phyloP scores from a whole-genome alignment of 2,329 filamentous ascomycete species.

The Beauveria varroae region DNA sequence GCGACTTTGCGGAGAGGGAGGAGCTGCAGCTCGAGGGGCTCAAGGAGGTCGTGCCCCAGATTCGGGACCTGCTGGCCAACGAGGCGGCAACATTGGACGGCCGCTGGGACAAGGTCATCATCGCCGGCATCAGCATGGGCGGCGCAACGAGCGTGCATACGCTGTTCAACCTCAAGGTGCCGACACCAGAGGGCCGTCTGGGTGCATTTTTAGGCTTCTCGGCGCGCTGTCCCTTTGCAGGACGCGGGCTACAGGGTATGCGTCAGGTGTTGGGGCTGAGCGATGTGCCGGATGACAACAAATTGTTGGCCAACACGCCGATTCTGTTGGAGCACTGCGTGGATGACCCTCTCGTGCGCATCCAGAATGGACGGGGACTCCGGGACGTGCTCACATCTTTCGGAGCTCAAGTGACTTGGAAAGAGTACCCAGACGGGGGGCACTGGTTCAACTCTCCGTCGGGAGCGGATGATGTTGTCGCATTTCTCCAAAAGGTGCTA shows the following conservation, averaged over 20 bases:
- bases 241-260: constrained; percentile 22
- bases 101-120: constrained; percentile 30
- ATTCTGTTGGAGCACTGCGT: constrained; percentile 37
- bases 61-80: constrained; percentile 24
- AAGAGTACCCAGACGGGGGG: constrained; percentile 33
- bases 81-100: constrained; percentile 31
- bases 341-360: constrained; percentile 34
- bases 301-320: constrained; percentile 33
- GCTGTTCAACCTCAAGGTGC: constrained; percentile 27
- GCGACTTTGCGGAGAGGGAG: constrained; percentile 32
- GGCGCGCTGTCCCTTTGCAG: constrained; percentile 29
- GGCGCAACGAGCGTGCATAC: constrained; percentile 32
- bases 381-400: constrained; percentile 27
- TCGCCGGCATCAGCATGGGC: constrained; percentile 41
- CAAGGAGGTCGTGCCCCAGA: constrained; percentile 26
- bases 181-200: constrained; percentile 12
- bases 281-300: constrained; percentile 12
- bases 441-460: constrained; percentile 37
- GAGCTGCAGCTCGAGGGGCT: constrained; percentile 35
- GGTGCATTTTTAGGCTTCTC: constrained; percentile 32
- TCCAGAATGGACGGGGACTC: constrained; percentile 29
- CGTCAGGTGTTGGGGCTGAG: constrained; percentile 25
- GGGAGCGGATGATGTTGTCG: constrained; percentile 34
- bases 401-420: constrained; percentile 32
- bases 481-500: constrained; percentile 21